Evolutionary conservation across 2,329 filamentous ascomycete genomes (phyloP), one percentile per base, ranked within the genome.

Genomic region (Aspergillus thermomutatus): DNA sequence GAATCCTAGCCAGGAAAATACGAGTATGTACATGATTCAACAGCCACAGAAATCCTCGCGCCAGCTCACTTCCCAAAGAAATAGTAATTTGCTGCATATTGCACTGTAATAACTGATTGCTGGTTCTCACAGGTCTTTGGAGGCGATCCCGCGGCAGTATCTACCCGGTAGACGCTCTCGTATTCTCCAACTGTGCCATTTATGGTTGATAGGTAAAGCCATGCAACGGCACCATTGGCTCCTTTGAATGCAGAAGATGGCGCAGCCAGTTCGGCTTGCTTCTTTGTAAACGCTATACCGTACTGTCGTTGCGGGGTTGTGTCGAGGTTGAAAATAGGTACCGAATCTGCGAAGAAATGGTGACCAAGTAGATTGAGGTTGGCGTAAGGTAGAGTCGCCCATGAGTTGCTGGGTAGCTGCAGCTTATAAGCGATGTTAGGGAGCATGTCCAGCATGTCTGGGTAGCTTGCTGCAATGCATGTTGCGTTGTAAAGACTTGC

Each of bases 401-500:
- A 60, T 6, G 70, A 69, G 37, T 64, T 64, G 11, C 58, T 55
- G 6, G 77, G 80, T 46, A 87, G 77, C 67, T 85, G 79, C 69
- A 89, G 88, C 68, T 85, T 80, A 54, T 96, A 82, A 1, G 88
- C 85, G 56, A 91, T 83, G 58, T 79, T 79, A 3, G 90, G 86
- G 21, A 95, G 80, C 54, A 81, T 73, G 60, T 80, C 70, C 45
- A 92, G 79, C 17, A 94, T 79, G 54, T 86, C 82, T 0, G 90
- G 87, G 66, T 86, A 87, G 63, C 83, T 79, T 45, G 88, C 82
- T 6, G 88, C 89, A 34, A 93, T 75, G 76, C 93, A 97, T 64
- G 87, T 90, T 57, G 87, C 89, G 76, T 97, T 92, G 86, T 90
- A 97, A 66, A 97, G 89, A 1, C 85, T 87, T 54, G 93, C 93